A percentile compares a stretch with the other conserved stretches of the same genome.
These are phyloP conservation scores for Cyphellophora attinorum DNA, from an alignment of 2,329 filamentous ascomycete genomes.

Conservation along the genomic window DNA sequence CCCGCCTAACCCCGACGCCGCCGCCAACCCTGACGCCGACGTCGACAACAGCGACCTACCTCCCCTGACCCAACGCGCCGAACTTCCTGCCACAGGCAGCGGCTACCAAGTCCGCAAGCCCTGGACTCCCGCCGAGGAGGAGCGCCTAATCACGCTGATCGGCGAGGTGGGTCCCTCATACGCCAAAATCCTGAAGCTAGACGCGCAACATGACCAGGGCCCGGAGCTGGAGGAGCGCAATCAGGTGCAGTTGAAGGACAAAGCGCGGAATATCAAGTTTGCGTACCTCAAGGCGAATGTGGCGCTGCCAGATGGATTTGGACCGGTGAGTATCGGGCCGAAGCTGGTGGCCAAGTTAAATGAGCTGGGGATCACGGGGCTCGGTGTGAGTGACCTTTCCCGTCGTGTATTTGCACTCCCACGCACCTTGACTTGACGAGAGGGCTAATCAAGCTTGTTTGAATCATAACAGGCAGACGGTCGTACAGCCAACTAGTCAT, in stretches of 20 bases:
- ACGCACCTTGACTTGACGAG: no score
- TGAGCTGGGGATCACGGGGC: slow-evolving; percentile 10
- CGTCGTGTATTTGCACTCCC: no score
- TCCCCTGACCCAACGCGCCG: neutral
- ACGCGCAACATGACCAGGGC: slow-evolving; percentile 20
- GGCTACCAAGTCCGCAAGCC: slow-evolving; percentile 13
- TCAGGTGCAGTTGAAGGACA: slow-evolving; percentile 47
- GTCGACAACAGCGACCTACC: neutral
- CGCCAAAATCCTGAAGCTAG: slow-evolving; percentile 32
- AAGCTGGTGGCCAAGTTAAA: slow-evolving; percentile 7
- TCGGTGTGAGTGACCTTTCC: no score
- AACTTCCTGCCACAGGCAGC: no score
- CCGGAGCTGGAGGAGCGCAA: slow-evolving; percentile 28
- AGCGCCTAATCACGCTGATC: slow-evolving; percentile 41
- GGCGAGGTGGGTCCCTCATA: slow-evolving; percentile 34
- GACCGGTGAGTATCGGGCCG: slow-evolving; percentile 11
- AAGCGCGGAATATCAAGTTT: slow-evolving; percentile 45
- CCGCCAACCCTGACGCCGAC: slow-evolving; percentile 1
- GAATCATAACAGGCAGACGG: no score
- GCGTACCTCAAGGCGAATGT: slow-evolving; percentile 32
- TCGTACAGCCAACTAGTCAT: no score
- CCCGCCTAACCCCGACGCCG: neutral
- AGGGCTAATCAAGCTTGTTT: no score
- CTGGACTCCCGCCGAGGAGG: slow-evolving; percentile 31
- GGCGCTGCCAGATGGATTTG: slow-evolving; percentile 9